Evolutionary conservation across 176 grass and related monocot species (phyloP), one percentile per base, ranked within the genome.

Genomic region (Panicum miliaceum): DNA sequence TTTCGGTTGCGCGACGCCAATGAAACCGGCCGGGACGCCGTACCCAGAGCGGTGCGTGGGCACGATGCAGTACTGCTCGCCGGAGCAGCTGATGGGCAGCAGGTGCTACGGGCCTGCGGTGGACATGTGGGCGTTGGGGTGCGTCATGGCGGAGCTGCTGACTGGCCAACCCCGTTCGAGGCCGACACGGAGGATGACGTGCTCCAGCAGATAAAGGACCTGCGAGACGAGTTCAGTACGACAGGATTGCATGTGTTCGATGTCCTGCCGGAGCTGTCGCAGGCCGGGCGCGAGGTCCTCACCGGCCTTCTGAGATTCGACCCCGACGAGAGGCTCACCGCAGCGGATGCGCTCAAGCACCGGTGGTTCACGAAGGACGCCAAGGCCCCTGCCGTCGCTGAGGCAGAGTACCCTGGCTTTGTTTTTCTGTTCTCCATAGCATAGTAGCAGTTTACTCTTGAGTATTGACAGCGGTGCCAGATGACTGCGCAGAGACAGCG

Each of bases 71-170:
- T 42, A 42, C 40, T 42, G 40, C 40, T 42, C 40, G 6, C 40
- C 40, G 40, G 40, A 42, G 40, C 43, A 41, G 47, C 32, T 81
- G 5, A 41, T 4, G 12, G 48, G 78, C 3, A 19, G 26, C 35
- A 0, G 47, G 8, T 70, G 0, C 64, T 81, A 56, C 64, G 64
- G 64, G 1, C 64, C 22, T 0, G 64, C 64, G 0, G 35, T 81
- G 47, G 78, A 81, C 34, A 56, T 81, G 78, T 81, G 78, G 78
- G 34, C 46, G 6, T 22, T 80, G 1, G 62, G 77, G 1, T 67
- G 77, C 62, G 19, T 80, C 2, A 80, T 66, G 61, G 27, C 26
- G 0, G 62, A 80, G 66, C 50, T 82, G 1, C 66, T 82, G 0
- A 57, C 59, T 2, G 60, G 77, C 41, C 16, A 0, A 35, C 78